Evolutionary conservation across 2,329 filamentous ascomycete species (phyloP), one percentile per base, ranked within the genome.

Genomic region (Zasmidium cellare): DNA sequence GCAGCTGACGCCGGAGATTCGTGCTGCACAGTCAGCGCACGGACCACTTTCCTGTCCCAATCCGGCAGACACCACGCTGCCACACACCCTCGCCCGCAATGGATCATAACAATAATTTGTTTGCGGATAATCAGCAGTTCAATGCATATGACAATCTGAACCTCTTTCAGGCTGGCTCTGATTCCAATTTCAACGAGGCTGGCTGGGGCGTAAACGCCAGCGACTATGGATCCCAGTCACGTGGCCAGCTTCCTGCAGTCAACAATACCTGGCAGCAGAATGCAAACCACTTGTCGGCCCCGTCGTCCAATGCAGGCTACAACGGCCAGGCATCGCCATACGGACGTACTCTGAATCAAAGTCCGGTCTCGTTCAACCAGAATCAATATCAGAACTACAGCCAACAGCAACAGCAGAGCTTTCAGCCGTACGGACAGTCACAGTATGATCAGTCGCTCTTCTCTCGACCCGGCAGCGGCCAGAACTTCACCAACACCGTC

Each of bases 151-250:
- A 71, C 61, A 65, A 61, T 55, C 58, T 64, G 56, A 65, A 61
- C 59, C 53, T 66, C 41, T 70, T 69, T 60, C 62, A 64, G 53
- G 64, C 63, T 64, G 58, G 59, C 31, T 51, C 62, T 61, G 65
- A 69, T 55, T 58, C 65, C 51, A 64, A 35, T 56, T 63, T 64
- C 54, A 62, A 63, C 61, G 65, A 72, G 63, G 63, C 68, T 65
- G 63, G 64, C 64, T 72, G 70, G 70, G 65, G 58, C 63, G 41
- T 71, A 67, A 66, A 71, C 63, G 62, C 65, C 65, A 66, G 65
- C 58, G 59, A 62, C 55, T 65, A 55, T 47, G 46, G 61, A 47
- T 46, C 57, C 28, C 61, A 60, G 63, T 71, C 69, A 71, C 69
- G 68, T 71, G 67, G 55, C 14, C 59, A 63, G 55, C 56, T 55